phyloP scores from a whole-genome alignment of 1,284 basidiomycete genomes.

The Melampsora larici-populina region DNA sequence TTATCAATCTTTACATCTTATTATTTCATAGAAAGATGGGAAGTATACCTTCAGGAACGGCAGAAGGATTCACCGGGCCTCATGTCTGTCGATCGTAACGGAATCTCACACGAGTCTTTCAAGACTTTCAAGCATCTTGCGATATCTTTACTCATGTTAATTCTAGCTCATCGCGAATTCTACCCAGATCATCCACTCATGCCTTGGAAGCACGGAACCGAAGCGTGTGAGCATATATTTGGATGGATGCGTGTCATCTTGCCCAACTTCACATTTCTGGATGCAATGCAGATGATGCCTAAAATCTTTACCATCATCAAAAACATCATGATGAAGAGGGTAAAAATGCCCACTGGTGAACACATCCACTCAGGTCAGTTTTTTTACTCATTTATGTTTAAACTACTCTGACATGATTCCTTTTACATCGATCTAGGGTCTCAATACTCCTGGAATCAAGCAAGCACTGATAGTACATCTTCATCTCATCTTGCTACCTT shows the following conservation, averaged over 20 bases:
- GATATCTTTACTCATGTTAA: background rate
- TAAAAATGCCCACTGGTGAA: conserved; percentile 4
- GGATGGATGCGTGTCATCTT: too few species aligned
- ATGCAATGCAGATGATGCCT: conserved; percentile 9
- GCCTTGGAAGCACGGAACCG: too few species aligned
- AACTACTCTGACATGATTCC: background rate
- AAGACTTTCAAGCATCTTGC: conserved; percentile 5
- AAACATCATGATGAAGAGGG: conserved; percentile 1
- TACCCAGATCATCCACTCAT: background rate
- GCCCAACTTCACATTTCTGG: too few species aligned
- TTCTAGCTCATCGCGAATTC: conserved; percentile 8
- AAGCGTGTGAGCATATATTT: too few species aligned
- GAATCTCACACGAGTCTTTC: conserved; percentile 1
- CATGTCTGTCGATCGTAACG: conserved; percentile 7
- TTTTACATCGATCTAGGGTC: background rate
- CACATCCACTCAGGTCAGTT: conserved; percentile 15
- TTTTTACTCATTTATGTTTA: background rate
- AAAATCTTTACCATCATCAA: conserved; percentile 19
- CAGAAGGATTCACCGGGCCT: background rate
- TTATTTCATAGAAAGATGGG: conserved; percentile 7
- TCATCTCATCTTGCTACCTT: background rate
- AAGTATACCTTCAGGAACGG: background rate
- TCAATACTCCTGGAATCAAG: conserved; percentile 2
- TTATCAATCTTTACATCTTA: background rate
- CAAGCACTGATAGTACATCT: background rate